phyloP scores from a whole-genome alignment of 1,284 basidiomycete species.

The Ganoderma lucidum region DNA sequence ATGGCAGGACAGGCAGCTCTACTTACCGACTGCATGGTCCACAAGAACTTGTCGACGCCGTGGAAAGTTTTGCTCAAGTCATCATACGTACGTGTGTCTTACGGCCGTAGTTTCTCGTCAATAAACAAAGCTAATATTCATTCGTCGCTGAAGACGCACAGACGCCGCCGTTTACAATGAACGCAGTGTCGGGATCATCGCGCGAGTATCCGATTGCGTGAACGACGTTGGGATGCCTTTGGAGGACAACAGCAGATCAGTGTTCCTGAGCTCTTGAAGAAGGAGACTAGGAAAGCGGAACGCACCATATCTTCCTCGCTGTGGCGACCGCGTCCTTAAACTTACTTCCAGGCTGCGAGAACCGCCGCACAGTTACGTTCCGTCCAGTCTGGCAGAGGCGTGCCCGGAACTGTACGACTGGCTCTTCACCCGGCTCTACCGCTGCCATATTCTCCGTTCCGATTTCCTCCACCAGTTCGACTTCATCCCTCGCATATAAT shows the following conservation, averaged over 20 bases:
- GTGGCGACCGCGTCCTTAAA: neutral
- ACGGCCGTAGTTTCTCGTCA: neutral
- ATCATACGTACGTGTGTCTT: neutral
- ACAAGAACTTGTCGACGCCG: neutral
- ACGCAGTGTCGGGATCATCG: neutral
- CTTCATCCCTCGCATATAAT: neutral
- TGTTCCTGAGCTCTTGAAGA: neutral
- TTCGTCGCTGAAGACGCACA: neutral
- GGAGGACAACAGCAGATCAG: neutral
- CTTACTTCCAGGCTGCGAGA: neutral
- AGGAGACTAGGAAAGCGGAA: neutral
- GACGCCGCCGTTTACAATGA: neutral
- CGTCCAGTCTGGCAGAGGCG: neutral
- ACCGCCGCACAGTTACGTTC: neutral
- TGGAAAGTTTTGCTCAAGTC: neutral
- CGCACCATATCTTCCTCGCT: neutral
- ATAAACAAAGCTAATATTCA: neutral
- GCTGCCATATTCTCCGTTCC: neutral
- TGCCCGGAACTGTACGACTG: neutral
- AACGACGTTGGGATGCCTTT: neutral
- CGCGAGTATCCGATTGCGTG: neutral
- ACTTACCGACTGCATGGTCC: neutral
- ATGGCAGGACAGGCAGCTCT: neutral
- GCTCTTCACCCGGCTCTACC: neutral
- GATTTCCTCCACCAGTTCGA: neutral